Base-by-base conservation (phyloP, 2,329 filamentous ascomycete species). In the Aspergillus neoniger region DNA sequence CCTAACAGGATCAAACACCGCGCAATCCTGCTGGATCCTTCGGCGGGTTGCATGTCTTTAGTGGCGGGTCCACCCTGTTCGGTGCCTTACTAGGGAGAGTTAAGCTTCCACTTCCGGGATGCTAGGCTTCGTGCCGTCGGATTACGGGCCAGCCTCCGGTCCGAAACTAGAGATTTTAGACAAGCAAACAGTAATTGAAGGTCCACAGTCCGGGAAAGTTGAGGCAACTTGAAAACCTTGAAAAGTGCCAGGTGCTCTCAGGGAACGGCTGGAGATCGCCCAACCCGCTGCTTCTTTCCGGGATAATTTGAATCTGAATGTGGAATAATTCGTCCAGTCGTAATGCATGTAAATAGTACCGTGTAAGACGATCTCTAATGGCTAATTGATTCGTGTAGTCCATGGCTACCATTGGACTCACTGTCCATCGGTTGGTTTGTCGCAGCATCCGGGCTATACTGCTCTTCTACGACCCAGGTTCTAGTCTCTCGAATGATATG, bases 381-480 rank as follows among this genome's bases (percentile, higher is more conserved):
- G 10, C 41, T 43, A 14, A 39, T 30, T 15, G 23, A 41, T 38
- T 32, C 38, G 9, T 30, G 52, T 23, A 28, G 21, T 14, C 19
- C 36, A 23, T 28, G 52, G 14, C 51, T 43, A 4, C 19, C 15
- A 54, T 12, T 30, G 4, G 52, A 55, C 23, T 15, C 15, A 5
- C 1, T 28, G 21, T 55, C 52, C 2, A 10, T 54, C 23, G 36
- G 10, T 9, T 4, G 52, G 32, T 23, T 32, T n/a, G 4, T 19
- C 17, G 38, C 21, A 17, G 21, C 19, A 7, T 44, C 39, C 7
- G 38, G 52, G 43, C 32, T 15, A 14, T 55, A 55, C 15, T 55
- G 52, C 52, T 55, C 52, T 14, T 55, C 52, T 41, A 55, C 52
- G 21, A 30, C 36, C 52, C 52, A 55, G 2, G 36, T 44, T n/a